These are phyloP conservation scores for Quercus engelmannii DNA, from an alignment of 306 rosid species.

Conservation along the genomic window DNA sequence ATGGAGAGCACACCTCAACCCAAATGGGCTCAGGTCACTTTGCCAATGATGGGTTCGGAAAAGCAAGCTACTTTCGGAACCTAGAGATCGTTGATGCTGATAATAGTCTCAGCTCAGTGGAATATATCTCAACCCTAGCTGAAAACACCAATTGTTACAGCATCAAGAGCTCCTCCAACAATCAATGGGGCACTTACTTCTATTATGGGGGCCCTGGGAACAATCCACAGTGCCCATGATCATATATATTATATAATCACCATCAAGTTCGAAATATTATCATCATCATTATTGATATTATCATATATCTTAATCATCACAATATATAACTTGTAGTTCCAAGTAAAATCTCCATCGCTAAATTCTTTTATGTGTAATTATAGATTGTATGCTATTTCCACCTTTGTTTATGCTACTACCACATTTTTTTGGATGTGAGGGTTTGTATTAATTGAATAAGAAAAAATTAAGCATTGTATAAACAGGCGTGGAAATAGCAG, in stretches of 20 bases:
- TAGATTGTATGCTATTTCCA: not conserved
- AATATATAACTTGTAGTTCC: not conserved
- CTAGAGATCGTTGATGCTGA: slow-evolving; percentile 84
- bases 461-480: not conserved
- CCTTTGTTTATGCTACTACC: not conserved
- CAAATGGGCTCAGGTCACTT: slow-evolving; percentile 94
- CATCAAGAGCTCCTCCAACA: slow-evolving; percentile 60
- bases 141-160: slow-evolving; percentile 78
- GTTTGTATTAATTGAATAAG: not conserved
- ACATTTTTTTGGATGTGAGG: not conserved
- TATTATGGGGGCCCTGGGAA: slow-evolving; percentile 93
- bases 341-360: not conserved
- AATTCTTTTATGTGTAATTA: slow-evolving; percentile 1
- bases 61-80: slow-evolving; percentile 90
- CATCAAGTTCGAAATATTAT: not conserved
- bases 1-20: slow-evolving; percentile 75
- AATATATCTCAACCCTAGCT: slow-evolving; percentile 57
- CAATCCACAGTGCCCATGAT: slow-evolving; percentile 56
- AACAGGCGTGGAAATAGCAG: not conserved
- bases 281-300: not conserved
- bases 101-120: slow-evolving; percentile 62
- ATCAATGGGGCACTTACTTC: slow-evolving; percentile 84
- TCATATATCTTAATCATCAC: not conserved
- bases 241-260: not conserved
- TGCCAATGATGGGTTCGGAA: slow-evolving; percentile 75